These are phyloP conservation scores for Termitomyces sp. DNA, from an alignment of 768 basidiomycete species.

Conservation along the genomic window DNA sequence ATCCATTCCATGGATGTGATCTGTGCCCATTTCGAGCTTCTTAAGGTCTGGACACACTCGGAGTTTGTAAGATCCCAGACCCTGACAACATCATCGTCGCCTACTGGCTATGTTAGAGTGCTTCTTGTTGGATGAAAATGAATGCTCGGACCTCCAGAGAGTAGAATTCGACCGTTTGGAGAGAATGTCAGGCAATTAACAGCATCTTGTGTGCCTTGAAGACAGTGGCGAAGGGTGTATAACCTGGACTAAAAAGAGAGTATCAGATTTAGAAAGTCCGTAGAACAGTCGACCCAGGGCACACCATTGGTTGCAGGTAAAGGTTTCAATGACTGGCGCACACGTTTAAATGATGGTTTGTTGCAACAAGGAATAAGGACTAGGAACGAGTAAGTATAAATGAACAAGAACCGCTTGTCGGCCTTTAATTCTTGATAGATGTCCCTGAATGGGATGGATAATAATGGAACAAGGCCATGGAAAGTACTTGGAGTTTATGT, in stretches of 20 bases:
- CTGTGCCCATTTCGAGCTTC: background rate
- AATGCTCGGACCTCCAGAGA: background rate
- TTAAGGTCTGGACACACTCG: background rate
- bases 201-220: background rate
- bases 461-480: too few species aligned
- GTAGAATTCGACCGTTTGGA: background rate
- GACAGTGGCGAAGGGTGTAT: background rate
- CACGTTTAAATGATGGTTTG: too few species aligned
- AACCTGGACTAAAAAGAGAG: background rate
- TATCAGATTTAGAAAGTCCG: too few species aligned
- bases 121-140: background rate
- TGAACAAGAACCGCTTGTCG: too few species aligned
- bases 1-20: background rate
- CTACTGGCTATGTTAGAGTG: background rate
- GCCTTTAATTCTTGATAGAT: too few species aligned
- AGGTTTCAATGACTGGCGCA: too few species aligned
- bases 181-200: background rate
- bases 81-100: background rate
- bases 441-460: too few species aligned
- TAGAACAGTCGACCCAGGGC: too few species aligned
- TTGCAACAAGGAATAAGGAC: too few species aligned
- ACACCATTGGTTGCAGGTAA: too few species aligned
- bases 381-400: too few species aligned
- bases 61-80: background rate
- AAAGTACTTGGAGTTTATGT: too few species aligned